Evolutionary conservation across 768 basidiomycete species (phyloP).

Genomic region (Trametes cubensis): DNA sequence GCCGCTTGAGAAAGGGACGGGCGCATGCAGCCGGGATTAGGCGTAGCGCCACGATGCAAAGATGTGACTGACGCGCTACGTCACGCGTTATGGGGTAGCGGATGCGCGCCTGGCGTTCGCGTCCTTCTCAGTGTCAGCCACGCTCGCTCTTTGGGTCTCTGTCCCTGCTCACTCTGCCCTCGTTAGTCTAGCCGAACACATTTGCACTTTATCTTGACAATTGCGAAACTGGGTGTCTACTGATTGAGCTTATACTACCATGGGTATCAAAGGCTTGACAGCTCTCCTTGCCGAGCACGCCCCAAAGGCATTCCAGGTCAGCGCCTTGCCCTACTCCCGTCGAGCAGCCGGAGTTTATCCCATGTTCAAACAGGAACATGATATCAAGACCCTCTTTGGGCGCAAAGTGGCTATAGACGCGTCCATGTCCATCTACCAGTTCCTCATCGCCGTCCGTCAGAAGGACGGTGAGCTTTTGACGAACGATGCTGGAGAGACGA

Average conservation of each 20-base stretch:
- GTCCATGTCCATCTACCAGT: conserved; percentile 96
- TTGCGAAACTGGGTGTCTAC: neutral
- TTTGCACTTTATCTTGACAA: neutral
- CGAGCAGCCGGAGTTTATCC: conserved; percentile 12
- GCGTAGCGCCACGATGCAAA: neutral
- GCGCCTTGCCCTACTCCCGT: neutral
- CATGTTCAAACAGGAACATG: conserved; percentile 62
- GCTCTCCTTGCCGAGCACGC: conserved; percentile 88
- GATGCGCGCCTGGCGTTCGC: conserved; percentile 3
- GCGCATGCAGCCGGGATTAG: neutral
- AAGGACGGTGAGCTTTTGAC: conserved; percentile 95
- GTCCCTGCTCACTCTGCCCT: neutral
- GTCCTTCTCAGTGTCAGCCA: neutral
- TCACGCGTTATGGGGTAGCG: conserved; percentile 19
- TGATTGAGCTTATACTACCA: conserved; percentile 31
- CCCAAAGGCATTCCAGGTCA: conserved; percentile 70
- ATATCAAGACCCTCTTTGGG: conserved; percentile 96
- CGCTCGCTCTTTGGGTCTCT: neutral
- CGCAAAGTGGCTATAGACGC: conserved; percentile 99
- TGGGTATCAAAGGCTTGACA: conserved; percentile 97
- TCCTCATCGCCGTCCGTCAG: conserved; percentile 96
- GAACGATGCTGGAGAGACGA: conserved; percentile 97
- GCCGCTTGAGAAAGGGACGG: neutral
- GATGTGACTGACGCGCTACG: conserved; percentile 14
- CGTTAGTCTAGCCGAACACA: neutral